Percentiles rank a stretch among this genome's conserved stretches.
Evolutionary conservation across 2,329 filamentous ascomycete species (phyloP).

Genomic region (Davidsoniella eucalypti): DNA sequence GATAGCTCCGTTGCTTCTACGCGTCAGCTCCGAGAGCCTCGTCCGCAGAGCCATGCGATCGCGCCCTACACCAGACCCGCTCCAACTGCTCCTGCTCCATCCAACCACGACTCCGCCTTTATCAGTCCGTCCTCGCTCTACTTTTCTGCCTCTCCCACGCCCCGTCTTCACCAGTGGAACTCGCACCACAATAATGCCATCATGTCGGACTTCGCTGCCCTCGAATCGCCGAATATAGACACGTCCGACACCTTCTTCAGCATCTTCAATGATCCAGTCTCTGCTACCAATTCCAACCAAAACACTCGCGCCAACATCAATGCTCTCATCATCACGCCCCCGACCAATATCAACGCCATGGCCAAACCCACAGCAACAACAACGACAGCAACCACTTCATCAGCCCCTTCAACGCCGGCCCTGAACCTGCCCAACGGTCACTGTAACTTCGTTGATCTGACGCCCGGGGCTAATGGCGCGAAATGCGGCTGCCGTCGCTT

Average conservation of each 20-base stretch:
- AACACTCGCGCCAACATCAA: neutral
- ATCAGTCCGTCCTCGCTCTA: neutral
- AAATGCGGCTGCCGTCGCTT: conserved; percentile 45
- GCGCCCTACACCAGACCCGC: neutral
- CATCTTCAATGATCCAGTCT: conserved; percentile 5
- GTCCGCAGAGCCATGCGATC: no score
- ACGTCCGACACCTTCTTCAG: conserved; percentile 5
- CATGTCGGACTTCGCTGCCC: neutral
- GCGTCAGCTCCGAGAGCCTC: no score
- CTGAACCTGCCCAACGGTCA: conserved; percentile 31
- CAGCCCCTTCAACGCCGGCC: conserved; percentile 16
- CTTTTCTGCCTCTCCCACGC: neutral
- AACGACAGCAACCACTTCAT: conserved; percentile 18
- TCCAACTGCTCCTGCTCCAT: neutral
- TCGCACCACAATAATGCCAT: conserved; percentile 3
- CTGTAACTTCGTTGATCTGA: conserved; percentile 42
- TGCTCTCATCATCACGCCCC: neutral
- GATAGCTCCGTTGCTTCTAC: no score
- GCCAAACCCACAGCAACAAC: neutral
- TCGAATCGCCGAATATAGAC: neutral
- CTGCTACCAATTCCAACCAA: no score
- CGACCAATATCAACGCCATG: neutral
- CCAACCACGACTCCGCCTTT: conserved; percentile 2
- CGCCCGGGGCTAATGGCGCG: conserved; percentile 31
- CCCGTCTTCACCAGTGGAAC: conserved; percentile 10